These are phyloP conservation scores for Mycena metata DNA, from an alignment of 768 basidiomycete species.

Conservation along the genomic window DNA sequence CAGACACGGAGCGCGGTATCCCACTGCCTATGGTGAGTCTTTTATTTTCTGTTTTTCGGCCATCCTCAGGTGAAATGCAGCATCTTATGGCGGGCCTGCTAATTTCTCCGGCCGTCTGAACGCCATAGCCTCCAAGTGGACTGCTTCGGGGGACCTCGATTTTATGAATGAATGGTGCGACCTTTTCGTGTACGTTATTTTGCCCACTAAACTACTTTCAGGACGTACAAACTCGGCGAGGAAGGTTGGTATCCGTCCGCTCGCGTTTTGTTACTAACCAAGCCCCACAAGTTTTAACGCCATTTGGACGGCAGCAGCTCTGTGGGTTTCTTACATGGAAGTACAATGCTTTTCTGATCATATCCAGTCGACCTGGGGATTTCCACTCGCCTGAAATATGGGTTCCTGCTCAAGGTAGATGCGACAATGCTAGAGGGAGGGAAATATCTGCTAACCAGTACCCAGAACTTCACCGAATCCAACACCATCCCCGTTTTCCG, in stretches of 20 bases:
- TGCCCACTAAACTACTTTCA: constrained; percentile 42
- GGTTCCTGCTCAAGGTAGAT: constrained; percentile 74
- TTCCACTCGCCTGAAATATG: constrained; percentile 83
- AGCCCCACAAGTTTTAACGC: constrained; percentile 76
- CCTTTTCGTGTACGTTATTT: constrained; percentile 30
- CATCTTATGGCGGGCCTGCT: constrained; percentile 72
- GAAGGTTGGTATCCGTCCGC: constrained; percentile 66
- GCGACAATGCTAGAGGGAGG: no score
- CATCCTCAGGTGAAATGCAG: constrained; percentile 47
- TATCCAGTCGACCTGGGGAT: constrained; percentile 72
- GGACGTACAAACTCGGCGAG: constrained; percentile 92
- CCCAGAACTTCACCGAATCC: constrained; percentile 69
- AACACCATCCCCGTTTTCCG: constrained; percentile 82
- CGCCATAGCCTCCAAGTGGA: constrained; percentile 68
- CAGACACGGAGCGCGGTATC: constrained; percentile 84
- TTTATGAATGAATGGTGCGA: constrained; percentile 89
- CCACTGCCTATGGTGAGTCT: constrained; percentile 72
- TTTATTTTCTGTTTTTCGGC: neutral
- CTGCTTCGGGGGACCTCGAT: constrained; percentile 70
- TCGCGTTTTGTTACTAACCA: constrained; percentile 34
- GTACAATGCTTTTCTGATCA: neutral
- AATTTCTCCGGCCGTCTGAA: constrained; percentile 70
- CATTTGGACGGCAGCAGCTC: constrained; percentile 89
- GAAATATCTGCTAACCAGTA: constrained; percentile 13
- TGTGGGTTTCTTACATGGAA: constrained; percentile 59